Evolutionary conservation across 306 rosid genomes (phyloP), one percentile per base, ranked within the genome.

Genomic region (Comarum palustre): DNA sequence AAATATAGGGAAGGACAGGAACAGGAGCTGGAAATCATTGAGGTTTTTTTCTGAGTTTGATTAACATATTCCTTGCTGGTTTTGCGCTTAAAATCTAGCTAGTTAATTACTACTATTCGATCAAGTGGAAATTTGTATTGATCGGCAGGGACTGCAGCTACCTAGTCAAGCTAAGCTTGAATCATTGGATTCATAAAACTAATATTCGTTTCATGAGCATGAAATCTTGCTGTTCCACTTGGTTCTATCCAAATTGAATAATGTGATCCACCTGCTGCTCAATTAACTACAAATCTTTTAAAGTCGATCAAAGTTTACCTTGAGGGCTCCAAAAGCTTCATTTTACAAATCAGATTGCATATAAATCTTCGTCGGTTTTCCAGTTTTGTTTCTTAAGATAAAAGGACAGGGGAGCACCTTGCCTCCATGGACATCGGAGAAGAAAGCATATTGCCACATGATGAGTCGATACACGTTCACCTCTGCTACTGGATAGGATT

Each of bases 371-470:
- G 39, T 59, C 10, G 20, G 17, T 29, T 29, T 29, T 61, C 6
- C 67, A 16, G 25, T 2, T 62, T 61, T 34, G 43, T 16, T 64
- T 38, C 48, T 36, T 1, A 69, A 52, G 62, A 24, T 65, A 29
- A 34, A 54, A 58, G n/a, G 43, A 50, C n/a, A 38, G n/a, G 24
- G 4, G 25, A 68, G 87, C 82, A 74, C 78, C 86, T 32, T 76
- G 69, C 61, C 69, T 78, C 68, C 79, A 22, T 68, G 48, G 75
- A 73, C 62, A 71, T 73, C 52, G 82, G 72, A 73, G 77, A 68
- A 52, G 81, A 77, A 60, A 32, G 87, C 81, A 83, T 80, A 80
- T 60, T 54, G 25, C 39, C 88, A 87, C 57, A 87, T 82, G 91
- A 64, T 77, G 52, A 72, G 78, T 12, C 47, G 51, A 50, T 41